phyloP scores from a whole-genome alignment of 208 protist species.

The Trypanosomatidae sp. region DNA sequence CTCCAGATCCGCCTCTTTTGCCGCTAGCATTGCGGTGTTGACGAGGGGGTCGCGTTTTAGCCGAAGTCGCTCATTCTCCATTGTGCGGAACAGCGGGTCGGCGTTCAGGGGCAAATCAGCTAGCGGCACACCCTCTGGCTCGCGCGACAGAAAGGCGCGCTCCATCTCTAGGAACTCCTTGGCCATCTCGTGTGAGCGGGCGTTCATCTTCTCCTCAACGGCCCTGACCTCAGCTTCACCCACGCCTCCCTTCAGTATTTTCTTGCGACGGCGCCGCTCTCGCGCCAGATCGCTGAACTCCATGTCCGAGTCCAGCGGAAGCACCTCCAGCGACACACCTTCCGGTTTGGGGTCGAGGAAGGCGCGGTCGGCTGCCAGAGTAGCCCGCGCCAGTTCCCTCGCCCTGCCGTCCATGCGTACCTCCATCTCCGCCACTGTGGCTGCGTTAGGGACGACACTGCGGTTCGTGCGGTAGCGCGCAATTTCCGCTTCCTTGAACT shows the following conservation, averaged over 20 bases:
- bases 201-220: constrained; percentile 75
- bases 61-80: constrained; percentile 50
- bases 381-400: constrained; percentile 49
- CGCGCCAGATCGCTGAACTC: constrained; percentile 57
- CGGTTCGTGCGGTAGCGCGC: constrained; percentile 53
- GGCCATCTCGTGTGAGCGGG: constrained; percentile 58
- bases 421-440: constrained; percentile 36
- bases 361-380: constrained; percentile 60
- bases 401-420: constrained; percentile 51
- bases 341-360: constrained; percentile 79
- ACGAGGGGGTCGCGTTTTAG: constrained; percentile 59
- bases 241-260: constrained; percentile 38
- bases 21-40: constrained; percentile 19
- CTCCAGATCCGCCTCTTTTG: constrained; percentile 55
- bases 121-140: constrained; percentile 79
- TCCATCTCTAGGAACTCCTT: constrained; percentile 49
- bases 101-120: constrained; percentile 55
- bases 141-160: constrained; percentile 56
- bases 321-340: constrained; percentile 69
- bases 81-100: constrained; percentile 51
- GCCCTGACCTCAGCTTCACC: constrained; percentile 44
- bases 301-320: constrained; percentile 69
- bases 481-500: constrained; percentile 81
- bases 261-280: constrained; percentile 64
- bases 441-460: constrained; percentile 13